A percentile compares a stretch with the other conserved stretches of the same genome.
These are phyloP conservation scores for Coniophora puteana DNA, from an alignment of 1,284 basidiomycete genomes.

Conservation along the genomic window DNA sequence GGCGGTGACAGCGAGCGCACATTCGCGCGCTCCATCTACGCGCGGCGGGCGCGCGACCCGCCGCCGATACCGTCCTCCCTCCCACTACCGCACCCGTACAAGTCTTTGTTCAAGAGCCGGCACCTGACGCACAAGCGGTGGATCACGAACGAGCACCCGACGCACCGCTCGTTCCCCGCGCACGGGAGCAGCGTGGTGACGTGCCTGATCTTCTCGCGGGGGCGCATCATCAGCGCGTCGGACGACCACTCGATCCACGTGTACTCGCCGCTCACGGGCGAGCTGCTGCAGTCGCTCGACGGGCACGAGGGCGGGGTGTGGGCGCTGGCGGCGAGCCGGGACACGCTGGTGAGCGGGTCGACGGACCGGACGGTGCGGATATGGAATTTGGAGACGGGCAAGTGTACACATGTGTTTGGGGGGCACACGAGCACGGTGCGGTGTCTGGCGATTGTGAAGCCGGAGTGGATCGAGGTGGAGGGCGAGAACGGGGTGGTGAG, in stretches of 20 bases:
- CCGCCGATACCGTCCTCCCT: slow-evolving; percentile 42
- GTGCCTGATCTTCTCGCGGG: slow-evolving; percentile 88
- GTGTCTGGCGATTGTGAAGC: slow-evolving; percentile 87
- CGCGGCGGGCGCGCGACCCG: slow-evolving; percentile 47
- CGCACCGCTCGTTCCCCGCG: slow-evolving; percentile 78
- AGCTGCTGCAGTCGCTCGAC: slow-evolving; percentile 68
- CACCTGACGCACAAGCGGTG: slow-evolving; percentile 76
- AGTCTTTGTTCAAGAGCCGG: slow-evolving; percentile 82
- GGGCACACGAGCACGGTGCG: slow-evolving; percentile 94
- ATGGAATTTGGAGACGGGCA: slow-evolving; percentile 81
- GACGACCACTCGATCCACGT: slow-evolving; percentile 93
- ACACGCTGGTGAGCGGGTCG: slow-evolving; percentile 88
- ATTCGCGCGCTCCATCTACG: slow-evolving; percentile 61
- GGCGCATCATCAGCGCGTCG: slow-evolving; percentile 92
- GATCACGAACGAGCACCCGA: slow-evolving; percentile 70
- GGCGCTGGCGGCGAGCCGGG: slow-evolving; percentile 83
- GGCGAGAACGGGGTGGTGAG: slow-evolving; percentile 52
- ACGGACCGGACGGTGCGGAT: slow-evolving; percentile 94
- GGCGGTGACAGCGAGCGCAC: slow-evolving; percentile 73
- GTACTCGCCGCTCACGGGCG: slow-evolving; percentile 80
- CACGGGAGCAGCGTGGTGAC: slow-evolving; percentile 91
- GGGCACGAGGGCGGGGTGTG: slow-evolving; percentile 96
- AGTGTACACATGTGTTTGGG: slow-evolving; percentile 86
- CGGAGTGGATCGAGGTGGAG: slow-evolving; percentile 74
- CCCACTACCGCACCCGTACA: slow-evolving; percentile 78